These are phyloP conservation scores for Monosporascus sp. DNA, from an alignment of 2,329 filamentous ascomycete species.

Conservation along the genomic window DNA sequence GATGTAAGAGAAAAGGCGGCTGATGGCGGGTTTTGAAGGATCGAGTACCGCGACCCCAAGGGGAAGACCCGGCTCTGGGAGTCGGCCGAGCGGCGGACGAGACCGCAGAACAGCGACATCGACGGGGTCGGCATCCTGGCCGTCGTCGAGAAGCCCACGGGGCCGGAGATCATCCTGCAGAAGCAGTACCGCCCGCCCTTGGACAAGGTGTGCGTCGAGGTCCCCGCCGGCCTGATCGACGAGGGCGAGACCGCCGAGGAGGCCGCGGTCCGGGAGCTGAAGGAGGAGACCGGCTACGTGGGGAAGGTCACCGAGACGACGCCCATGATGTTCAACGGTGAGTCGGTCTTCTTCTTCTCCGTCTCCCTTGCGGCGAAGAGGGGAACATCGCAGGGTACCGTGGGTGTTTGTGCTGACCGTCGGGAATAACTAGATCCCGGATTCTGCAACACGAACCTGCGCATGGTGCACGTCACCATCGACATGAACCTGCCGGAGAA, in stretches of 20 bases:
- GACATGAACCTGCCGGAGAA: conserved; percentile 67
- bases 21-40: conserved; percentile 31
- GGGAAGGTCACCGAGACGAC: conserved; percentile 45
- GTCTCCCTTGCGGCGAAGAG: neutral
- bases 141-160: conserved; percentile 52
- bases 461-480: conserved; percentile 68
- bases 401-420: conserved; percentile 6
- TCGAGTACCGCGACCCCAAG: conserved; percentile 59
- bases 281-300: conserved; percentile 63
- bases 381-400: neutral
- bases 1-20: neutral
- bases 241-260: conserved; percentile 56
- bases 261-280: conserved; percentile 58
- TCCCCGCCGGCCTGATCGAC: conserved; percentile 61
- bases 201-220: conserved; percentile 54
- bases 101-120: conserved; percentile 55
- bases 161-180: conserved; percentile 56
- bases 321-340: conserved; percentile 29
- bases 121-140: conserved; percentile 72
- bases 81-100: conserved; percentile 64
- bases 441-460: conserved; percentile 62
- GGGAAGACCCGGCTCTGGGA: conserved; percentile 62
- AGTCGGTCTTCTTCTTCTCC: neutral
- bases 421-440: conserved; percentile 43
- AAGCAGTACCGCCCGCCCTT: conserved; percentile 63